These are phyloP conservation scores for Russula earlei DNA, from an alignment of 768 basidiomycete species.

Conservation along the genomic window DNA sequence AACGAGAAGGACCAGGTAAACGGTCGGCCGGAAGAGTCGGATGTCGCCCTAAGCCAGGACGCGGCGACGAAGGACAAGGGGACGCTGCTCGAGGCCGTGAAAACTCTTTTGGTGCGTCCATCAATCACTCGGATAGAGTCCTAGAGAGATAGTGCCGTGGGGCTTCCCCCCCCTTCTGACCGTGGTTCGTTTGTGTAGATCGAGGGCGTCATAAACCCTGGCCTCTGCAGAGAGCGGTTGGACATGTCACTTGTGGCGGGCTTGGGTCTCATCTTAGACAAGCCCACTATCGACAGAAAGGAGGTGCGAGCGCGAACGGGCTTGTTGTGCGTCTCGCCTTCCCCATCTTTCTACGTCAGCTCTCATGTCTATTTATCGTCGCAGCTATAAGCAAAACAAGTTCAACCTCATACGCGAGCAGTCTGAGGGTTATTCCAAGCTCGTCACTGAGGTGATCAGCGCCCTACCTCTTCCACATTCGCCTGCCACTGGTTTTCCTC, in stretches of 20 bases:
- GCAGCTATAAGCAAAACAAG: slow-evolving; percentile 96
- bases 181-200: slow-evolving; percentile 33
- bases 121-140: slow-evolving; percentile 22
- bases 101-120: slow-evolving; percentile 7
- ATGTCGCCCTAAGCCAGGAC: slow-evolving; percentile 34
- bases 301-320: slow-evolving; percentile 74
- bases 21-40: slow-evolving; percentile 7
- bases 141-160: slow-evolving; percentile 31
- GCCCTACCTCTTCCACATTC: slow-evolving; percentile 70
- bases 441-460: slow-evolving; percentile 74
- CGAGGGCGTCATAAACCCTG: slow-evolving; percentile 44
- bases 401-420: slow-evolving; percentile 96
- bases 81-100: slow-evolving; percentile 44
- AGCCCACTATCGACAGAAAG: slow-evolving; percentile 59
- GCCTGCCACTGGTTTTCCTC: slow-evolving; percentile 51
- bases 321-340: slow-evolving; percentile 52
- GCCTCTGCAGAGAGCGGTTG: slow-evolving; percentile 64
- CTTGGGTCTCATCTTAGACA: slow-evolving; percentile 63
- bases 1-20: slow-evolving; percentile 8
- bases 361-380: neutral
- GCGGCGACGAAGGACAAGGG: slow-evolving; percentile 56
- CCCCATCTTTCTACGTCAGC: neutral
- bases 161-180: neutral
- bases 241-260: slow-evolving; percentile 54
- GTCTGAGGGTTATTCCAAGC: slow-evolving; percentile 94